phyloP scores from a whole-genome alignment of 2,329 filamentous ascomycete genomes.

The Aspergillus candidus region DNA sequence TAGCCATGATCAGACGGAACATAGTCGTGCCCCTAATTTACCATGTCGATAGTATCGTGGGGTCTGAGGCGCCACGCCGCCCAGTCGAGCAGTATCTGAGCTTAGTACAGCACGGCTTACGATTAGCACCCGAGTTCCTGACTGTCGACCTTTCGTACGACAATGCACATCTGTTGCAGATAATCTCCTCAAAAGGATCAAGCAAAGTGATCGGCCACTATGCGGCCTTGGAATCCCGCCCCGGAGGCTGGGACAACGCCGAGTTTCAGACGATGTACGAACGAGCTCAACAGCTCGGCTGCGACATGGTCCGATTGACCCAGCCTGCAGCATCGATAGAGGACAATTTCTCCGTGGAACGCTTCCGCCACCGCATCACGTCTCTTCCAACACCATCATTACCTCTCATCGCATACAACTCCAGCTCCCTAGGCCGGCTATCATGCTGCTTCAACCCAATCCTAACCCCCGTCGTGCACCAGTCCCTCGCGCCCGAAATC shows the following conservation, averaged over 20 bases:
- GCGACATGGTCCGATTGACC: conserved; percentile 57
- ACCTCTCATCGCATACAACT: conserved; percentile 60
- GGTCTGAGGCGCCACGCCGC: conserved; percentile 17
- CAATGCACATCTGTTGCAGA: conserved; percentile 44
- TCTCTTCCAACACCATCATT: conserved; percentile 40
- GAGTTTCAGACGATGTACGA: conserved; percentile 54
- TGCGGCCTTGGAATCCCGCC: conserved; percentile 36
- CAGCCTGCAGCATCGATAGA: conserved; percentile 52
- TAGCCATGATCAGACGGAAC: conserved; percentile 57
- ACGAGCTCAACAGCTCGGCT: conserved; percentile 52
- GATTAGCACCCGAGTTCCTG: conserved; percentile 58
- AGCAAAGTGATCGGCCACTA: conserved; percentile 59
- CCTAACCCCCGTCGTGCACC: conserved; percentile 55
- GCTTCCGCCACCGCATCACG: conserved; percentile 48
- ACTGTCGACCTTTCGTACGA: conserved; percentile 57
- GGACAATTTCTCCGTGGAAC: conserved; percentile 58
- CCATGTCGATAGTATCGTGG: conserved; percentile 39
- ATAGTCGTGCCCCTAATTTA: conserved; percentile 57
- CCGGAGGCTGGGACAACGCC: conserved; percentile 51
- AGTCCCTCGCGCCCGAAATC: conserved; percentile 40
- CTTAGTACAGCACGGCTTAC: conserved; percentile 54
- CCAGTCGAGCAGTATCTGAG: conserved; percentile 46
- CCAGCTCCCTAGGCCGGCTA: conserved; percentile 55
- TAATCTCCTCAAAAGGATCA: conserved; percentile 48
- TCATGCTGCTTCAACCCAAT: conserved; percentile 63